Base-by-base conservation (phyloP, 495 filamentous ascomycete genomes). In the Tuber magnatum region DNA sequence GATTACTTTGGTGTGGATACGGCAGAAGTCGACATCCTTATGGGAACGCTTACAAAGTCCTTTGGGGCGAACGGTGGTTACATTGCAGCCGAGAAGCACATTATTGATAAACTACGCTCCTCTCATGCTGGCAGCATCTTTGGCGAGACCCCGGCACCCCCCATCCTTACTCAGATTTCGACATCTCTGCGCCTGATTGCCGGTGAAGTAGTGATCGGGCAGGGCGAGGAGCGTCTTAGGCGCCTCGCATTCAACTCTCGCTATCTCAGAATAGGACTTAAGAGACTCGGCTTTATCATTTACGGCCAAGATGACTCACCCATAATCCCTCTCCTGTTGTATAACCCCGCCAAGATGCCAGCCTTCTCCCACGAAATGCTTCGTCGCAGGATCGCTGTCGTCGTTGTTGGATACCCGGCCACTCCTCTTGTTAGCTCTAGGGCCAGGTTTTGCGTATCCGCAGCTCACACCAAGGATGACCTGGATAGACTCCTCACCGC, bases 351-450 rank as follows among this genome's bases (percentile, higher is more conserved):
- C 74, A 99, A 99, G 85, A 97, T 99, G 86, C 92, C 95, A 12
- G 95, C 95, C 44, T 99, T 99, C 84, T 97, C 93, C 46, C 95
- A 97, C 83, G 94, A 98, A 84, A 98, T 99, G 95, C 88, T 98
- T 44, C 91, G 90, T 81, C 92, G 95, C 78, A 97, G 97, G 85
- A 98, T 99, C 76, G 94, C 94, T n/a, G 93, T 98, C 69, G 95
- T 99, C 69, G 91, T 99, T 51, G 95, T 99, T 75, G 96, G 95
- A 69, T 99, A 99, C 81, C 95, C 95, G 1, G 95, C 95, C 28
- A 99, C 95, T n/a, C 95, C 95, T 6, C 88, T 99, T 72, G 93
- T 97, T 74, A 94, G 91, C 70, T 97, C 96, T 9, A 90, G 95
- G 51, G 95, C 94, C 65, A 90, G 95, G 69, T 97, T 99, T 86